Evolutionary conservation across 164 flowering plant genomes (phyloP), one percentile per base, ranked within the genome.

Genomic region (Dillenia turbinata): DNA sequence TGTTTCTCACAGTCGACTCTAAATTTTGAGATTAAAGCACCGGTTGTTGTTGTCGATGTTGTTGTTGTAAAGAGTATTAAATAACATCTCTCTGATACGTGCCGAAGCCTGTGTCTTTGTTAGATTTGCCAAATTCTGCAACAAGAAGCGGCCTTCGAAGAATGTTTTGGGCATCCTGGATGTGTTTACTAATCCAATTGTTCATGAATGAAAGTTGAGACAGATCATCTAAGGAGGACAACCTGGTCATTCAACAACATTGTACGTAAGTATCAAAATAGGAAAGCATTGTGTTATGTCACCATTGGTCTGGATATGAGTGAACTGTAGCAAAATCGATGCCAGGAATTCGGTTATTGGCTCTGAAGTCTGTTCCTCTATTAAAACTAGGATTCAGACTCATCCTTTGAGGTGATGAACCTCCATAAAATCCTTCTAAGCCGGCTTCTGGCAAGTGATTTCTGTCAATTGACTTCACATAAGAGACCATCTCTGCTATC

Each of bases 251-350:
- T 24, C 58, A 54, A 52, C 0, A 59, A 48, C 45, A 14, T 12
- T 12, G 6, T 8, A 49, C 40, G 0, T 33, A 33, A 33, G 40
- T 33, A 33, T 33, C 40, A 4, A 33, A 33, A 5, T 33, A 33
- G 6, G 40, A 33, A 33, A 33, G 40, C 40, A 33, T 33, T 33
- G 40, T 33, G 13, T 12, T 24, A 12, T 7, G 0, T 66, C 76
- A 86, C 92, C 89, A 86, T 78, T 82, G 85, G 66, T 86, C 92
- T 7, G 92, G 92, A 66, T 86, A 86, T 2, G 83, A 72, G 54
- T 86, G 92, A 46, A 77, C 76, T 0, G 92, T 86, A 1, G 85
- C 92, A 63, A 86, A 86, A 74, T 86, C 92, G 56, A 86, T 78
- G 47, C 76, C 84, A 1, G 72, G 77, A 47, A 84, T 66, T n/a